These are phyloP conservation scores for Termitomyces sp. DNA, from an alignment of 768 basidiomycete genomes.

Conservation along the genomic window DNA sequence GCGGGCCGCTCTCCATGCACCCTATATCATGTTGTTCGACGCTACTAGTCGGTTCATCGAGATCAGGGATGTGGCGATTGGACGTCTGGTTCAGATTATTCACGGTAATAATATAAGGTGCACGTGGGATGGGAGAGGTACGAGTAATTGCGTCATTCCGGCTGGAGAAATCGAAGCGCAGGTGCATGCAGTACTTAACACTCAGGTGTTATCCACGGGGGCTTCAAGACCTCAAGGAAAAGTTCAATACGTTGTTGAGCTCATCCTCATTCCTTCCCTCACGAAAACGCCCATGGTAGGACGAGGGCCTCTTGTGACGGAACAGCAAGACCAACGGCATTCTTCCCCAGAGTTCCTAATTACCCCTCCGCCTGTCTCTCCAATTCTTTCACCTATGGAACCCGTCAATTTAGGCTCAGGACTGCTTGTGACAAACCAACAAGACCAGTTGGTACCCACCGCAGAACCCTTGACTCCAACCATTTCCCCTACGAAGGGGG, in stretches of 20 bases:
- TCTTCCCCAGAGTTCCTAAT: not conserved
- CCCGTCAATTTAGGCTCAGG: too few relatives aligned
- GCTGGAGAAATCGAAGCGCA: not conserved
- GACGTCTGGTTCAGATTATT: conserved; percentile 80
- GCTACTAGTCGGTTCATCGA: conserved; percentile 77
- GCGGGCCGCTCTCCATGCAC: conserved; percentile 83
- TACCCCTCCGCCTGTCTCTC: not conserved
- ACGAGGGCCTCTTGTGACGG: too few relatives aligned
- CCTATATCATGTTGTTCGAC: conserved; percentile 87
- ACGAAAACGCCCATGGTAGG: not conserved
- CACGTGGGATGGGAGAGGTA: conserved; percentile 80
- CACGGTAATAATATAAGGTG: conserved; percentile 78
- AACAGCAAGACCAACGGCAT: not conserved
- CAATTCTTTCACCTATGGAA: not conserved
- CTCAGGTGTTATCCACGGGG: not conserved
- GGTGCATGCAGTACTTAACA: conserved; percentile 6
- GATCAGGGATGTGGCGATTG: conserved; percentile 77
- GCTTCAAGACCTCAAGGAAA: not conserved
- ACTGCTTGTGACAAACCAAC: not conserved
- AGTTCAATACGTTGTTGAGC: conserved; percentile 2
- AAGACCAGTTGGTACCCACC: not conserved
- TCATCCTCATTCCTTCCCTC: not conserved
- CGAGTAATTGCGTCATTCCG: conserved; percentile 50
- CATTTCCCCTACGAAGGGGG: not conserved
- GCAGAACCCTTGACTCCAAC: not conserved